Percentiles rank a stretch among this genome's conserved stretches.
Conservation (phyloP, 345 rosid species). For the Gossypium stocksii region DNA sequence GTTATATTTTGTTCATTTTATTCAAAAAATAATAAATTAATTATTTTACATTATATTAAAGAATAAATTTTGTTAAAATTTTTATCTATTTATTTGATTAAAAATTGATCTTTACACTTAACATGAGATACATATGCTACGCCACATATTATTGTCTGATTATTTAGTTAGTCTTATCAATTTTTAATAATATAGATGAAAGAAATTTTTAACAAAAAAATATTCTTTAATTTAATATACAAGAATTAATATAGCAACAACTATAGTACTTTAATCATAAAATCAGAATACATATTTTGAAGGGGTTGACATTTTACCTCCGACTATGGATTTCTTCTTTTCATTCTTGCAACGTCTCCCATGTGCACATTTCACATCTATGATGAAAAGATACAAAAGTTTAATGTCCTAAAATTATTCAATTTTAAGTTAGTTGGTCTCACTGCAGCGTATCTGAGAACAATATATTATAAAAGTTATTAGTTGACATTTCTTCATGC, state of each 20-base stretch:
- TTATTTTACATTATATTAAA: no score
- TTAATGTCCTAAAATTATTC: neutral
- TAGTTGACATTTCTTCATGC: neutral
- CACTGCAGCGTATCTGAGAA: neutral
- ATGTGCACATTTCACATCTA: neutral
- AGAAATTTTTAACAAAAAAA: no score
- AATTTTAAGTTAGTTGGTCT: neutral
- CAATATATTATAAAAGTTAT: neutral
- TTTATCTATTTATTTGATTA: no score
- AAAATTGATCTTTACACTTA: accelerated
- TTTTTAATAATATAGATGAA: no score
- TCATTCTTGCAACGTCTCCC: conserved; percentile 12
- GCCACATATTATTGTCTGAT: no score
- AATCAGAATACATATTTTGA: neutral
- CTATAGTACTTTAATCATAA: no score
- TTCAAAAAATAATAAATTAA: no score
- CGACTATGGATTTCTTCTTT: conserved; percentile 2
- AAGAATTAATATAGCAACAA: no score
- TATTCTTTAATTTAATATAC: no score
- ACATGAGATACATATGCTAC: no score
- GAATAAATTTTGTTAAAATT: no score
- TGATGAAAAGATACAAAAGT: neutral
- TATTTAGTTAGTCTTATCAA: no score
- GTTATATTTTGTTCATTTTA: neutral
- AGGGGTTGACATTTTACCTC: neutral